Base-by-base conservation (phyloP, 805 yeast species). In the Ogataea trehaloabstinens region DNA sequence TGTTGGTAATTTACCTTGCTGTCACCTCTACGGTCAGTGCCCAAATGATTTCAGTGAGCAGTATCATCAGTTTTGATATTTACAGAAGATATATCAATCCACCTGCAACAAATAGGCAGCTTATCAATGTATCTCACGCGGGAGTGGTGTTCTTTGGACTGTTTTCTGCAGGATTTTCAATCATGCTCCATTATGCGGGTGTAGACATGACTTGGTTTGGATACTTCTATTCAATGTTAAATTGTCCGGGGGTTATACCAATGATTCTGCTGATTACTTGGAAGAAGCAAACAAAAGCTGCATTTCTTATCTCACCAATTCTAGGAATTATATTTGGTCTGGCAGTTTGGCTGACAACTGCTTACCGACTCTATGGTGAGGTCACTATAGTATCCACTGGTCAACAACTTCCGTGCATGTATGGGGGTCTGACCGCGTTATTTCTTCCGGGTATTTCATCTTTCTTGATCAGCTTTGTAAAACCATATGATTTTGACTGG, bases 31-130 rank as follows among this genome's bases (percentile, higher is more conserved):
- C 71, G 4, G 65, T 63, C 13, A 60, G 67, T 37, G 68, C 71
- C 5, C 66, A 67, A 45, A 48, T 67, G 61, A 61, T 67, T 29
- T 64, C 70, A 3, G 70, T 65, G 20, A 59, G 67, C 38, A 58
- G 66, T 37, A 64, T 67, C 40, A 44, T 71, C 28, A 69, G 76
- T 2, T 73, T 67, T 46, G 78, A 73, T 51, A 61, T 71, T 40
- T 73, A 64, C 56, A 64, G 68, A 49, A 61, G 66, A 34, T 73
- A 71, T 50, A 49, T 70, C 40, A 66, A 66, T 32, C 67, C 67
- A 34, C 43, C 56, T 4, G 78, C 78, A 7, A 49, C 63, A n/a
- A 70, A 71, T 35, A 53, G 56, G 18, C 62, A 66, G 35, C 63
- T 73, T 46, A 64, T 71, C 25, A 50, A 55, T 19, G 68, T 65